Base-by-base conservation (phyloP, 768 basidiomycete genomes). In the Lepiota venenata region DNA sequence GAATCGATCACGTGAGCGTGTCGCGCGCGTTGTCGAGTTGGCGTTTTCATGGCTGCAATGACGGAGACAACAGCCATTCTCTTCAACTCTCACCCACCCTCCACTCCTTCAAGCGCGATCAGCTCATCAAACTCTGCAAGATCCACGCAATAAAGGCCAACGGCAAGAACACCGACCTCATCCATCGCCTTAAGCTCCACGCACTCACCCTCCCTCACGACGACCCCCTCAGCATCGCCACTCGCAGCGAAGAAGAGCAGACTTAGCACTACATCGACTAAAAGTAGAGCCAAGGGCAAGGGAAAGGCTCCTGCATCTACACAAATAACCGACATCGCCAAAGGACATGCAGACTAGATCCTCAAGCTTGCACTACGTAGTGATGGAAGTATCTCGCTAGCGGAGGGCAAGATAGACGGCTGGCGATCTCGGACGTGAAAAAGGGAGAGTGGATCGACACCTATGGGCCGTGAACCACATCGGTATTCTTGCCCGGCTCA, bases 341-440 rank as follows among this genome's bases (percentile, higher is more conserved):
- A 80, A 54, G 95, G 96, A 0, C 96, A 99, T 67, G 86, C 81
- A 6, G 93, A 93, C 63, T 90, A 94, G 67, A 82, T 99, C 0
- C 75, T 93, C 40, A 78, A 83, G 4, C 74, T 99, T 12, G 92
- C 96, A 1, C 66, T 97, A 42, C 95, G 91, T 58, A 78, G 81
- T 4, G 91, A 98, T 68, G 93, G 4, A 86, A 81, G 63, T 85
- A 86, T 52, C 78, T 99, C 3, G 93, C 86, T 1, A 94, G 91
- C 61, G 93, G 84, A 2, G 95, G 96, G 0, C 83, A 82, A 64
- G 97, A 99, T 64, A 79, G 84, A 59, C 76, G 81, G 46, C 70
- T 98, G 1, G 87, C 89, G 2, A 79, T 96, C 1, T 99, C 97
- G 97, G 86, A 97, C 60, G 81, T 74, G 2, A 82, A 84, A 69